These are phyloP conservation scores for Aegilops tauschii DNA, from an alignment of 176 grass and related monocot species.

Conservation along the genomic window DNA sequence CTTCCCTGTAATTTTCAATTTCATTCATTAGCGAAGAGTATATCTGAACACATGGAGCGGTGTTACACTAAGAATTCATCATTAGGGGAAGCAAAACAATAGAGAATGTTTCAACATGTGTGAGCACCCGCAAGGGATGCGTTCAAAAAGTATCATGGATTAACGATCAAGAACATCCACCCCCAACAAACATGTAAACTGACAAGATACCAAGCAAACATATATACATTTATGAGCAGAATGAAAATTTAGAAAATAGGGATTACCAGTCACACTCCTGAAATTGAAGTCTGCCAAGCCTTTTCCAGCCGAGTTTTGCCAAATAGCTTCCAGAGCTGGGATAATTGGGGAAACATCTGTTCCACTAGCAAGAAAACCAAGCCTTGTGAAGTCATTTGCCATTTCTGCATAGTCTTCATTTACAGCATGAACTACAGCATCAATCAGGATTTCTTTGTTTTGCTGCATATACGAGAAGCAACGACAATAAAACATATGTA, in stretches of 20 bases:
- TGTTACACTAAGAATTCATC: constrained; percentile 16
- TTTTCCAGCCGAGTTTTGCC: constrained; percentile 98
- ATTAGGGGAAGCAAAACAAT: constrained; percentile 7
- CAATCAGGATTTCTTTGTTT: constrained; percentile 99
- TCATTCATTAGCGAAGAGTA: constrained; percentile 24
- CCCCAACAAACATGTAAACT: background rate
- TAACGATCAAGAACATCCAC: constrained; percentile 2
- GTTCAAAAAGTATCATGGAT: background rate
- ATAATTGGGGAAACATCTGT: constrained; percentile 94
- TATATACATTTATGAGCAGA: background rate
- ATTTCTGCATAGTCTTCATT: constrained; percentile 99
- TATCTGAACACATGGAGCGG: background rate
- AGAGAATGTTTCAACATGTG: constrained; percentile 3
- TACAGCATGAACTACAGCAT: constrained; percentile 98
- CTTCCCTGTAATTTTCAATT: constrained; percentile 64
- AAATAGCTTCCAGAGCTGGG: constrained; percentile 92
- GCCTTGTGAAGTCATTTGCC: constrained; percentile 99
- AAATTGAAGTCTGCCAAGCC: constrained; percentile 98
- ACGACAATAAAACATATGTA: constrained; percentile 2
- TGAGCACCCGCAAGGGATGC: constrained; percentile 1
- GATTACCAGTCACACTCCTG: constrained; percentile 87
- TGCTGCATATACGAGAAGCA: constrained; percentile 56
- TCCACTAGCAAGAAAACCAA: constrained; percentile 93
- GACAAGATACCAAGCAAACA: background rate
- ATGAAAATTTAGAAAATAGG: background rate